Base-by-base conservation (phyloP, 345 rosid genomes). In the Dipteronia dyeriana region DNA sequence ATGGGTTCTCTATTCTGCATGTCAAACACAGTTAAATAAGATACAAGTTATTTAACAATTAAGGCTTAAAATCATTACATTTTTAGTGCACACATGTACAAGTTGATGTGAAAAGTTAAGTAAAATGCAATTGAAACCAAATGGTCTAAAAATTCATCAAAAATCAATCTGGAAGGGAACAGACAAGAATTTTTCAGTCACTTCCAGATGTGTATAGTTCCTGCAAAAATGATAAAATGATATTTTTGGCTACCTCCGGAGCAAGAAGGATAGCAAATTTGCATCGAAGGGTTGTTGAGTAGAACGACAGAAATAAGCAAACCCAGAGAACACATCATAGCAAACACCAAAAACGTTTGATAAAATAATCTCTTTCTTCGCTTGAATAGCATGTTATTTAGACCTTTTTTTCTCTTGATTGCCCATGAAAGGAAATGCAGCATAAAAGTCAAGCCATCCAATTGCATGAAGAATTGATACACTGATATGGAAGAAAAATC, bases 301-400 rank as follows among this genome's bases (percentile, higher is more conserved):
- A 23, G 91, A 89, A 47, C 88, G 87, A 81, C 83, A 82, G 78
- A 89, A 89, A 85, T 88, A 89, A 53, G 92, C 95, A 61, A 89
- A 88, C 64, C 91, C 95, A 17, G 90, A 91, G 83, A 88, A 91
- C 76, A 88, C 88, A 64, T 91, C 93, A 80, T 91, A 89, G 84
- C 95, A 88, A 81, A 84, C 81, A 31, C 92, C 86, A 74, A 89
- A 89, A 39, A 89, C 84, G 13, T 82, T 71, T 19, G 88, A 89
- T 31, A 91, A 76, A 66, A 89, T 81, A 49, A 91, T 88, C 77
- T 89, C 93, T 75, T 86, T 85, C 89, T 89, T 91, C 54, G 95
- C 95, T 79, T 89, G 95, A 76, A 82, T 80, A 45, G 85, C 66
- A 20, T 83, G 85, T 64, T 80, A 88, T 78, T 86, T 89, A 62